Evolutionary conservation across 1,284 basidiomycete genomes (phyloP).

Genomic region (Macrocystidia cucumis): DNA sequence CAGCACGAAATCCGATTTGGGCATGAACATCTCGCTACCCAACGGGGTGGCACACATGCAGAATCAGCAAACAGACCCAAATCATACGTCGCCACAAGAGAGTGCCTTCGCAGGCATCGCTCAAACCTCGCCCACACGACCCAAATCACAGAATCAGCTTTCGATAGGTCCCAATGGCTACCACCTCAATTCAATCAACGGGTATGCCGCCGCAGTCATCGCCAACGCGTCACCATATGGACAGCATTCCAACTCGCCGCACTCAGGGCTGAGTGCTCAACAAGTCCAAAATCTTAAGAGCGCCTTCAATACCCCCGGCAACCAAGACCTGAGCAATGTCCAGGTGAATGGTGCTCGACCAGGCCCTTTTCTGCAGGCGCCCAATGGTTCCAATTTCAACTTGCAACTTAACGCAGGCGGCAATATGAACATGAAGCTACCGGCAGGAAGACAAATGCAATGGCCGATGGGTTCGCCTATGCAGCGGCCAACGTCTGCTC

Average conservation of each 20-base stretch:
- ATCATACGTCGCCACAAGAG: conserved; percentile 15
- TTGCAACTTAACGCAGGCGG: conserved; percentile 16
- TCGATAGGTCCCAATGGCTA: conserved; percentile 27
- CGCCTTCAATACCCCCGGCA: conserved; percentile 30
- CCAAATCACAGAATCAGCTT: conserved; percentile 35
- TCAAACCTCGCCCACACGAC: conserved; percentile 25
- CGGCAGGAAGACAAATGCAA: conserved; percentile 24
- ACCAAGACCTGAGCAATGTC: conserved; percentile 28
- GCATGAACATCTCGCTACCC: conserved; percentile 15
- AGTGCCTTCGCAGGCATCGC: conserved; percentile 14
- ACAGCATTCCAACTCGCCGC: conserved; percentile 17
- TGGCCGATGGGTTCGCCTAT: conserved; percentile 21
- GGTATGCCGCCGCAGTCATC: conserved; percentile 38
- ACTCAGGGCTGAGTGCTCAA: conserved; percentile 33
- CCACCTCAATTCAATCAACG: conserved; percentile 30
- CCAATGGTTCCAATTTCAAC: conserved; percentile 17
- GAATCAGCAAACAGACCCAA: conserved; percentile 15
- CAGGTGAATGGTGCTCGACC: conserved; percentile 21
- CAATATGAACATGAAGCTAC: conserved; percentile 23
- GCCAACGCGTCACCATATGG: conserved; percentile 20
- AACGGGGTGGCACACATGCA: conserved; percentile 27
- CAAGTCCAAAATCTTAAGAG: conserved; percentile 50
- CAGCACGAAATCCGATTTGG: conserved; percentile 21
- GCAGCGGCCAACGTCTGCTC: conserved; percentile 22
- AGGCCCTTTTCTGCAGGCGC: conserved; percentile 19